Conservation (phyloP, 75 land plant species). For the Pinus albicaulis region DNA sequence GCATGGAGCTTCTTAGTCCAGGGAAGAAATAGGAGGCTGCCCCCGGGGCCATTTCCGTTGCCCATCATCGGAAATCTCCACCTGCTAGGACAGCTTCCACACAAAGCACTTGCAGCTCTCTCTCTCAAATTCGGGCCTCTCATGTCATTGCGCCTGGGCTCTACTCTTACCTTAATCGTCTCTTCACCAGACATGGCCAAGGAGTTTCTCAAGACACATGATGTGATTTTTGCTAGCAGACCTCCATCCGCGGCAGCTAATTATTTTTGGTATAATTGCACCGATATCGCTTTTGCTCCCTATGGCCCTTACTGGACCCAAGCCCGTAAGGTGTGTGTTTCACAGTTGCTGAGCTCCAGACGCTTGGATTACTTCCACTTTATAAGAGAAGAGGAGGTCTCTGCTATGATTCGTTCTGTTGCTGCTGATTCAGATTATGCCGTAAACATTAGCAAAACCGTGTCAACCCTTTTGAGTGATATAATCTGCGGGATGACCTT, state of each 20-base stretch:
- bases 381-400: background rate
- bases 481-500: constrained; percentile 33
- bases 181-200: constrained; percentile 45
- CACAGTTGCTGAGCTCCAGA: constrained; percentile 45
- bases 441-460: background rate
- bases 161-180: constrained; percentile 30
- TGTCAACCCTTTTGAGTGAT: constrained; percentile 15
- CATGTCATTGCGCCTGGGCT: constrained; percentile 43
- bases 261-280: constrained; percentile 21
- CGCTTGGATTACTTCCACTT: background rate
- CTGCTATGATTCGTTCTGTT: background rate
- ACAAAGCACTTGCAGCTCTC: constrained; percentile 15
- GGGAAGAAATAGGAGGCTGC: constrained; percentile 7
- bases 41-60: constrained; percentile 25
- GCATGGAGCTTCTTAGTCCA: background rate
- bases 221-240: constrained; percentile 25
- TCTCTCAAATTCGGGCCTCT: constrained; percentile 37
- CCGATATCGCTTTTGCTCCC: constrained; percentile 37
- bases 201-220: constrained; percentile 45
- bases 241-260: constrained; percentile 25
- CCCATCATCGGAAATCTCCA: constrained; percentile 50
- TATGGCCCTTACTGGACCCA: constrained; percentile 49
- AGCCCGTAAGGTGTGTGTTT: constrained; percentile 47
- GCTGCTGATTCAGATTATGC: background rate
- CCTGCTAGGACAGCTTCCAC: constrained; percentile 24